A percentile compares a stretch with the other conserved stretches of the same genome.
Conservation (phyloP, 2,329 filamentous ascomycete genomes). For the Bipolaris bicolor region DNA sequence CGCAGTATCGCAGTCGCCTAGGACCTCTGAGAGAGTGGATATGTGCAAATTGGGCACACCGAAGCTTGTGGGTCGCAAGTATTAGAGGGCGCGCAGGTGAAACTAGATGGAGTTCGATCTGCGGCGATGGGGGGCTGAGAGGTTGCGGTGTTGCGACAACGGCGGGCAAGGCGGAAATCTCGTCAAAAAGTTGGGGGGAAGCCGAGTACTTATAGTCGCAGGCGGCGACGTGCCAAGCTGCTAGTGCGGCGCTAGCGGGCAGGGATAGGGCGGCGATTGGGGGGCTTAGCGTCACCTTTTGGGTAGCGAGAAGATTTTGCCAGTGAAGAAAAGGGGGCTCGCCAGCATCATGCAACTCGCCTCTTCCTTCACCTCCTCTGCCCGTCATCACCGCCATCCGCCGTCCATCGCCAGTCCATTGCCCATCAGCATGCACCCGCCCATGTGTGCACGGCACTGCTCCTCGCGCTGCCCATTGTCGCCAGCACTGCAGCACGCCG, state of each 20-base stretch:
- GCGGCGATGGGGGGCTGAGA: conserved; percentile 34
- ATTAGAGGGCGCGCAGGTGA: conserved; percentile 43
- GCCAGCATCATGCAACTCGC: conserved; percentile 25
- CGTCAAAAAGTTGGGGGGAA: conserved; percentile 32
- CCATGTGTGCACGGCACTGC: neutral
- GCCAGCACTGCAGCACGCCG: neutral
- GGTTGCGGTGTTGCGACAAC: conserved; percentile 36
- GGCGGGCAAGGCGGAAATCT: conserved; percentile 39
- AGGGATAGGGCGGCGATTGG: conserved; percentile 11
- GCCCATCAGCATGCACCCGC: neutral
- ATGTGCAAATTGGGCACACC: conserved; percentile 34
- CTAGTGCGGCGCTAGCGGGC: conserved; percentile 20
- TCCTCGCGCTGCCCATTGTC: too few species aligned
- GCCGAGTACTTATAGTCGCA: conserved; percentile 32
- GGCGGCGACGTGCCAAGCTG: conserved; percentile 16
- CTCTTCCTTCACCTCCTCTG: conserved; percentile 20
- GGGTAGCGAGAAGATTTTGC: conserved; percentile 40
- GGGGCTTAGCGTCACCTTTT: conserved; percentile 25
- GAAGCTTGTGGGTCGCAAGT: conserved; percentile 29
- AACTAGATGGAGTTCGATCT: conserved; percentile 34
- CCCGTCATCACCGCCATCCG: conserved; percentile 16
- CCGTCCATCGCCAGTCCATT: neutral
- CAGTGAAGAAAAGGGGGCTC: conserved; percentile 31
- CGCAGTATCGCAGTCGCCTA: conserved; percentile 35
- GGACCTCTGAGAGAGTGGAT: conserved; percentile 40